Base-by-base conservation (phyloP, 2,329 filamentous ascomycete species). In the Scytalidium sp. region DNA sequence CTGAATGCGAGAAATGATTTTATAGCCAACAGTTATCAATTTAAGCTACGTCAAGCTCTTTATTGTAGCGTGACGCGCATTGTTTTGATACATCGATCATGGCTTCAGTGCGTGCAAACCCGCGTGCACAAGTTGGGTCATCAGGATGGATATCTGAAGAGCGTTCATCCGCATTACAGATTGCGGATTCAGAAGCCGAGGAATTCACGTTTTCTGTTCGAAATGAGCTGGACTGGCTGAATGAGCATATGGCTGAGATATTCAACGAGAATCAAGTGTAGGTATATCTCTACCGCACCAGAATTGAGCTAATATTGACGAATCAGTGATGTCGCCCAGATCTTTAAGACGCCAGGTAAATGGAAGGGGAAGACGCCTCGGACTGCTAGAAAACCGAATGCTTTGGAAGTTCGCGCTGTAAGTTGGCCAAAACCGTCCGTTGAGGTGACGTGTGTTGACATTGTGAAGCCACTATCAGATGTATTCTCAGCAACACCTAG, bases 171-270 rank as follows among this genome's bases (percentile, higher is more conserved):
- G 85, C 90, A 13, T 74, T 84, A 48, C 81, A 88, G 57, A 84
- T 97, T 55, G 80, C 88, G 15, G 79, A 87, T 43, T 81, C 90
- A 49, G 94, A 97, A 68, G 81, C 89, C 48, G 93, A 97, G 59
- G 95, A 99, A 71, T 95, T 97, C 64, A 83, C 88, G 41, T 97
- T 89, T 71, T 90, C 91, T 23, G 92, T 90, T 54, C 84, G 89
- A 51, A 96, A 97, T 70, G 94, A 99, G 68, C 75, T 97, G 64
- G 92, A 97, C 67, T 99, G 94, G 94, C 76, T 99, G 61, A 97
- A 99, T 64, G 94, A 97, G 72, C 94, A 99, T 69, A 97, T 99
- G 93, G 83, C 84, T 45, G 90, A 96, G 56, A 90, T 99, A 63
- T 96, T 97, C 67, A 87, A 85, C 62, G 84, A 87, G 60, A 88